Evolutionary conservation across 306 rosid species (phyloP).

Genomic region (Vigna unguiculata): DNA sequence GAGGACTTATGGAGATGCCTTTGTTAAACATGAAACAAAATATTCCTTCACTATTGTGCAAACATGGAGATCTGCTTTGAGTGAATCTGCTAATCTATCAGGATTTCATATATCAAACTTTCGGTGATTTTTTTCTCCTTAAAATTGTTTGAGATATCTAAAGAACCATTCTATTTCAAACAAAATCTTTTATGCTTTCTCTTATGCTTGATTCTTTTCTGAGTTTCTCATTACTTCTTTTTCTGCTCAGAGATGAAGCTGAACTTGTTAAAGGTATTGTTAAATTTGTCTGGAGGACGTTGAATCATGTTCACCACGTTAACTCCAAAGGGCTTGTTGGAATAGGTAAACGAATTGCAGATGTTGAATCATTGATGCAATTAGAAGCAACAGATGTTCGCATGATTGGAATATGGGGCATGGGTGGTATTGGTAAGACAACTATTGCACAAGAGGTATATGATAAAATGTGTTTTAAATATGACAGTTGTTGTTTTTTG

Average conservation of each 20-base stretch:
- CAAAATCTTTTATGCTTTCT: no score
- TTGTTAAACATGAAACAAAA: not conserved
- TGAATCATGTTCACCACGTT: not conserved
- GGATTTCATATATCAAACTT: not conserved
- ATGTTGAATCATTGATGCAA: constrained; percentile 26
- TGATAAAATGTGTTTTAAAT: not conserved
- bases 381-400: not conserved
- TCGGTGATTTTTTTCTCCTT: not conserved
- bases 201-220: no score
- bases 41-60: not conserved
- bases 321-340: constrained; percentile 7
- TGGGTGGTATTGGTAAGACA: constrained; percentile 6
- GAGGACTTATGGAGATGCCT: not conserved
- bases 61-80: not conserved
- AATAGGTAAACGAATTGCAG: constrained; percentile 12
- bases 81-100: not conserved
- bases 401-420: constrained; percentile 40
- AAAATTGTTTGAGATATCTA: no score
- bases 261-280: constrained; percentile 3
- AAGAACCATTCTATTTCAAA: no score
- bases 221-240: not conserved
- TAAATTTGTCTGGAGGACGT: not conserved
- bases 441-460: constrained; percentile 3
- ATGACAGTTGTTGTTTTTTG: not conserved
- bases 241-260: constrained; percentile 14